Conservation (phyloP, 306 rosid genomes). For the Vicia sativa region DNA sequence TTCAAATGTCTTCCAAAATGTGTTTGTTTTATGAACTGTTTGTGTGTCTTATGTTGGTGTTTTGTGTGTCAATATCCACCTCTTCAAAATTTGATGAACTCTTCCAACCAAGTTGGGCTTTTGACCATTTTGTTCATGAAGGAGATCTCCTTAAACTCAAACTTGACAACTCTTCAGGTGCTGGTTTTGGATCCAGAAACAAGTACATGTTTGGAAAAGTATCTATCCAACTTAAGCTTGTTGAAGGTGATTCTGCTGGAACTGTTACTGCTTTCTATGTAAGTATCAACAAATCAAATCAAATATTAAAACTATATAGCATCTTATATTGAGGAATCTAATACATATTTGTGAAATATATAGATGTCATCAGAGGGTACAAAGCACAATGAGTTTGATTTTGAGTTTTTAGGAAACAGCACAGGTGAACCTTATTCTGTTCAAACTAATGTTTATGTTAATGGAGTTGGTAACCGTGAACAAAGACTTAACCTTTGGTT, state of each 20-base stretch:
- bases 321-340: too few species aligned
- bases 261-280: slow-evolving; percentile 95
- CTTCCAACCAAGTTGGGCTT: slow-evolving; percentile 87
- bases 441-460: slow-evolving; percentile 83
- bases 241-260: slow-evolving; percentile 93
- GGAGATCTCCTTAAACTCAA: slow-evolving; percentile 66
- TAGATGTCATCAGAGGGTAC: slow-evolving; percentile 96
- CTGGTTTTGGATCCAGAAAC: slow-evolving; percentile 84
- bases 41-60: slow-evolving; percentile 44
- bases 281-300: slow-evolving; percentile 41
- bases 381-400: slow-evolving; percentile 83
- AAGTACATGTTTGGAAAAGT: slow-evolving; percentile 89
- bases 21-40: slow-evolving; percentile 32
- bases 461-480: slow-evolving; percentile 90
- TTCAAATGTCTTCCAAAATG: slow-evolving; percentile 20
- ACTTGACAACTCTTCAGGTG: slow-evolving; percentile 84
- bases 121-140: slow-evolving; percentile 64
- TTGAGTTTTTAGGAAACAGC: slow-evolving; percentile 85
- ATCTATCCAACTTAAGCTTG: slow-evolving; percentile 76
- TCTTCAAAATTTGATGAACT: slow-evolving; percentile 75
- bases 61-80: slow-evolving; percentile 47
- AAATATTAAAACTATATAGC: background rate
- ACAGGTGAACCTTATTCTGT: slow-evolving; percentile 87
- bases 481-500: slow-evolving; percentile 94
- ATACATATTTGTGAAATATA: background rate